Evolutionary conservation across 1,284 basidiomycete genomes (phyloP).

Genomic region (Uromyces viciae-fabae): DNA sequence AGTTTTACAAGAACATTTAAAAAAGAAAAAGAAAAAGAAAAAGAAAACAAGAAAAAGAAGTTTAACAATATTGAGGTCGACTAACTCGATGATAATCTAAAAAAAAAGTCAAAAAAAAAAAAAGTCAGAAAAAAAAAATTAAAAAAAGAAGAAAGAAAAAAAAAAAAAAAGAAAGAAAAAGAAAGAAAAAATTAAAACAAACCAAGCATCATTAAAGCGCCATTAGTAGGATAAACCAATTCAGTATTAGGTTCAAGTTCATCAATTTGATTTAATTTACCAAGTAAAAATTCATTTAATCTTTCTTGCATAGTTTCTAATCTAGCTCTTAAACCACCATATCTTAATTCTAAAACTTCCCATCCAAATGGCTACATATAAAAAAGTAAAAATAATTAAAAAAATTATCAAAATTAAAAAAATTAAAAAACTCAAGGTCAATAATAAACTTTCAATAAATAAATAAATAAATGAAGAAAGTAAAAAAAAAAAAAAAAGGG

Average conservation of each 20-base stretch:
- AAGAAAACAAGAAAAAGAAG: no score
- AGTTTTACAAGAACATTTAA: no score
- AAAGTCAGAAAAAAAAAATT: background rate
- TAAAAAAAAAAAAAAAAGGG: background rate
- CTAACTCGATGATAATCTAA: constrained; percentile 41
- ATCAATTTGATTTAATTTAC: background rate
- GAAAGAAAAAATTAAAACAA: background rate
- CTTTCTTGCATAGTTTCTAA: constrained; percentile 54
- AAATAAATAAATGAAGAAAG: background rate
- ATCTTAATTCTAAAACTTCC: constrained; percentile 55
- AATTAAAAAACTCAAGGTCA: no score
- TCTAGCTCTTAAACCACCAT: constrained; percentile 54
- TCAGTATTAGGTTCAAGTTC: constrained; percentile 31
- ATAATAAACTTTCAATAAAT: background rate
- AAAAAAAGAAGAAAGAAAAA: background rate
- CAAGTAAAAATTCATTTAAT: constrained; percentile 11
- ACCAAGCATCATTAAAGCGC: constrained; percentile 43
- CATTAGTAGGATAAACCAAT: constrained; percentile 37
- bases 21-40: no score
- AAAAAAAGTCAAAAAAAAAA: background rate
- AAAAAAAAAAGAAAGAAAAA: background rate
- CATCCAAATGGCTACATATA: constrained; percentile 53
- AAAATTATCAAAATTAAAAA: no score
- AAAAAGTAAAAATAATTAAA: background rate
- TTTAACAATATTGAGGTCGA: constrained; percentile 42